These are phyloP conservation scores for Tricholoma bakamatsutake DNA, from an alignment of 768 basidiomycete genomes.

Conservation along the genomic window DNA sequence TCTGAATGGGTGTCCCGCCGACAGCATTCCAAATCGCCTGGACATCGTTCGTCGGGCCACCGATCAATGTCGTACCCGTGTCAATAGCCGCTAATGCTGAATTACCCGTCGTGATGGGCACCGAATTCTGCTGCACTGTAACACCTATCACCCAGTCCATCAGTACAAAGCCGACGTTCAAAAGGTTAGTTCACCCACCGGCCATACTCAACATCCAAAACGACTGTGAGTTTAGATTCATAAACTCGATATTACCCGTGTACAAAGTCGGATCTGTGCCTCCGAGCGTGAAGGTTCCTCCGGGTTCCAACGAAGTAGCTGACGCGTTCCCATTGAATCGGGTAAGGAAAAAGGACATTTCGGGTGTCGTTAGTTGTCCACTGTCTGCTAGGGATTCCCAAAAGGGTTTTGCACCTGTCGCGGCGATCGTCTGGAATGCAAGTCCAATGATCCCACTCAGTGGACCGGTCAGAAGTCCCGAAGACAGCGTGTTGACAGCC, in stretches of 20 bases:
- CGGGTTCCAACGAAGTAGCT: conserved; percentile 37
- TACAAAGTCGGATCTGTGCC: conserved; percentile 56
- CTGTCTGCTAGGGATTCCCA: conserved; percentile 50
- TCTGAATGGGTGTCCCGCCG: conserved; percentile 30
- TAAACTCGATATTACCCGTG: conserved; percentile 67
- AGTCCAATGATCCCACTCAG: conserved; percentile 78
- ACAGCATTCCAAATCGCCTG: conserved; percentile 62
- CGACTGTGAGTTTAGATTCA: conserved; percentile 37
- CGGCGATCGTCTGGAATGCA: conserved; percentile 56
- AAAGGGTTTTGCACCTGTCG: conserved; percentile 53
- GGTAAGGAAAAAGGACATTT: conserved; percentile 63
- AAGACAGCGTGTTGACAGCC: background rate
- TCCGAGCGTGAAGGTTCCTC: conserved; percentile 71
- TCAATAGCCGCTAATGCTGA: conserved; percentile 75
- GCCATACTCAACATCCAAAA: conserved; percentile 61
- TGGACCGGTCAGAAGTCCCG: conserved; percentile 37
- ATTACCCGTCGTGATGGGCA: conserved; percentile 37
- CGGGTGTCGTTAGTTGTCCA: conserved; percentile 38
- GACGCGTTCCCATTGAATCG: conserved; percentile 36
- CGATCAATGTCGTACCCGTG: conserved; percentile 92
- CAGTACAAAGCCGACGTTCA: background rate
- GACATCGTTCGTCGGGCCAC: conserved; percentile 65
- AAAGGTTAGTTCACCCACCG: conserved; percentile 29
- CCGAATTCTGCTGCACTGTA: conserved; percentile 49
- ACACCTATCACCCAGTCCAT: conserved; percentile 34